These are phyloP conservation scores for Pseudogymnoascus sp. DNA, from an alignment of 2,329 filamentous ascomycete species.

Conservation along the genomic window DNA sequence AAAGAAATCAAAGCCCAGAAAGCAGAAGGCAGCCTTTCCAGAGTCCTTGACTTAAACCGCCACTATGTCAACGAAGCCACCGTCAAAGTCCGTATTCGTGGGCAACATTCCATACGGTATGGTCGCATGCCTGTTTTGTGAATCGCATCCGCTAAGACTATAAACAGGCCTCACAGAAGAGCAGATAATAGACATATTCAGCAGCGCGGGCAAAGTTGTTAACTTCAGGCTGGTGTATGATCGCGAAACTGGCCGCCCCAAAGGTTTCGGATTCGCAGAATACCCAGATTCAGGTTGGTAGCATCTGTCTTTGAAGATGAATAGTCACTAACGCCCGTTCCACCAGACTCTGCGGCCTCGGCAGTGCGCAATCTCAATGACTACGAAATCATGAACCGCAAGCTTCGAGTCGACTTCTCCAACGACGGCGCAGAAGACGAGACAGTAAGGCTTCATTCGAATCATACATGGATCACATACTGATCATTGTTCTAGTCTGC, in stretches of 20 bases:
- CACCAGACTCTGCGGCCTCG: conserved; percentile 68
- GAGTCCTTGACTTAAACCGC: conserved; percentile 10
- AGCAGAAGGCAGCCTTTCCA: not conserved
- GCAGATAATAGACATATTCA: conserved; percentile 90
- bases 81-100: conserved; percentile 73
- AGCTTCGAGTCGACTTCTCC: conserved; percentile 90
- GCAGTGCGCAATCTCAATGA: conserved; percentile 94
- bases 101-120: conserved; percentile 78
- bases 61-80: conserved; percentile 66
- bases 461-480: not conserved
- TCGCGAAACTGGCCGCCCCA: conserved; percentile 86
- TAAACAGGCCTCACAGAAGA: conserved; percentile 83
- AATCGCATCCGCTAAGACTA: conserved; percentile 13
- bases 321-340: conserved; percentile 10
- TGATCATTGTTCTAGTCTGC: conserved; percentile 18
- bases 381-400: conserved; percentile 88
- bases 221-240: conserved; percentile 94
- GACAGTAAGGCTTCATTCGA: conserved; percentile 23
- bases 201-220: conserved; percentile 78
- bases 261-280: conserved; percentile 94
- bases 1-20: not conserved
- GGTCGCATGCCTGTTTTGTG: conserved; percentile 17
- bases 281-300: conserved; percentile 76
- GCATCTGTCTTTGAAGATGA: conserved; percentile 4
- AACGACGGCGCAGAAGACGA: conserved; percentile 71